phyloP scores from a whole-genome alignment of 768 basidiomycete species.

The Termitomyces sp. region DNA sequence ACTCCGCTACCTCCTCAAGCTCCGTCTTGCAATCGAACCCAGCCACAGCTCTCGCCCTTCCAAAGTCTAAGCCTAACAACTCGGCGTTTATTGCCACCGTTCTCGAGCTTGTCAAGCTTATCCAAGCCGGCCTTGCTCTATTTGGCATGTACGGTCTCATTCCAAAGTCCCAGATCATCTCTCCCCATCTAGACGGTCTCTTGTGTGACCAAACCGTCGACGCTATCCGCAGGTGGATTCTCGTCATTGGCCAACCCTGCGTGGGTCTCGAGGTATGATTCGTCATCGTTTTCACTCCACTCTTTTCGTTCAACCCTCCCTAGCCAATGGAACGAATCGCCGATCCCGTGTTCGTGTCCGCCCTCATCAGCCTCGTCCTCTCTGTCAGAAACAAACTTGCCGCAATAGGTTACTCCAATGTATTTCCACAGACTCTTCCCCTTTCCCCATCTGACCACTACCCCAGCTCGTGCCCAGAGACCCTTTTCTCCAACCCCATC shows the following conservation, averaged over 20 bases:
- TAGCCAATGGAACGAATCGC: conserved; percentile 69
- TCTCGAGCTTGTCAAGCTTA: conserved; percentile 67
- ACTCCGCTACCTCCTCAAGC: conserved; percentile 7
- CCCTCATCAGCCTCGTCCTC: conserved; percentile 64
- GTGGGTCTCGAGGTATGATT: conserved; percentile 53
- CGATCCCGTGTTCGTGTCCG: conserved; percentile 67
- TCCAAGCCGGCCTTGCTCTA: conserved; percentile 65
- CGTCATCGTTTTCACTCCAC: background rate
- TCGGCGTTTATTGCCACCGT: conserved; percentile 57
- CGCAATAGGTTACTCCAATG: conserved; percentile 42
- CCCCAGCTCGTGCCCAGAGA: conserved; percentile 54
- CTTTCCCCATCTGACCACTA: background rate
- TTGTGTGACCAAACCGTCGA: conserved; percentile 74
- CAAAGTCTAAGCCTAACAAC: conserved; percentile 22
- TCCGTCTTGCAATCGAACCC: conserved; percentile 14
- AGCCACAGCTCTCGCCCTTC: conserved; percentile 12
- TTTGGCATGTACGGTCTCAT: conserved; percentile 52
- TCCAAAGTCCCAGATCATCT: background rate
- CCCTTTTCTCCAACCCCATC: conserved; percentile 67
- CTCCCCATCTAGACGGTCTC: conserved; percentile 49
- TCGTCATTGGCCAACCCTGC: conserved; percentile 56
- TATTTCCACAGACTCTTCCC: conserved; percentile 13
- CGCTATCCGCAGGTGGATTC: conserved; percentile 63
- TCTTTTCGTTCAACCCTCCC: background rate
- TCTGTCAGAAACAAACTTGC: conserved; percentile 65